These are phyloP conservation scores for Dalbergia oliveri DNA, from an alignment of 306 rosid species.

Conservation along the genomic window DNA sequence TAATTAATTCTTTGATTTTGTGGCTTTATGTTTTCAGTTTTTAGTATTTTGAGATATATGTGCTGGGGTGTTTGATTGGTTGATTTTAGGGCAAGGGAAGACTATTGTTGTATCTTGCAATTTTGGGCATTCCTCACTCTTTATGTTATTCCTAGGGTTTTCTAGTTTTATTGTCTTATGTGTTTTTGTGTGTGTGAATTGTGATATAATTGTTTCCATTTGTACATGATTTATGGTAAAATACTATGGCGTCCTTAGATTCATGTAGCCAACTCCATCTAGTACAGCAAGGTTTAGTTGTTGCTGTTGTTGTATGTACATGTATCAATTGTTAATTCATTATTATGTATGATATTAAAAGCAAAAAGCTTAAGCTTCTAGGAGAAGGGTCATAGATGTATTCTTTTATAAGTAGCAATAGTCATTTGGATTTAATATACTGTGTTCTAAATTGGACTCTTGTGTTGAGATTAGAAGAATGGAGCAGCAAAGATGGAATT, in stretches of 20 bases:
- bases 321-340: too few species aligned
- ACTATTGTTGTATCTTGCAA: neutral
- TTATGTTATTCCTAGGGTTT: constrained; percentile 6
- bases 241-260: too few species aligned
- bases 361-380: neutral
- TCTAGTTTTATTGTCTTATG: constrained; percentile 3
- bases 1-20: constrained; percentile 41
- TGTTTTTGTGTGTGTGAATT: neutral
- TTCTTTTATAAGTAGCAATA: neutral
- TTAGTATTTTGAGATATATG: neutral
- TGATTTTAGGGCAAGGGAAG: neutral
- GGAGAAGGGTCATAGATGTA: constrained; percentile 35
- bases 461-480: neutral
- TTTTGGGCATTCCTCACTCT: neutral
- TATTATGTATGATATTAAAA: neutral
- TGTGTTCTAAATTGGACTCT: neutral
- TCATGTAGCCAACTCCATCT: too few species aligned
- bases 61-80: constrained; percentile 14
- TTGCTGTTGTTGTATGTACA: too few species aligned
- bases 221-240: neutral
- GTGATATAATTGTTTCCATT: constrained; percentile 10
- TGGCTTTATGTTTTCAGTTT: neutral
- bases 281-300: too few species aligned
- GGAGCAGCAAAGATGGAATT: neutral
- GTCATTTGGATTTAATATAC: neutral